Evolutionary conservation across 2,329 filamentous ascomycete genomes (phyloP).

Genomic region (Aspergillus quadrilineatus): DNA sequence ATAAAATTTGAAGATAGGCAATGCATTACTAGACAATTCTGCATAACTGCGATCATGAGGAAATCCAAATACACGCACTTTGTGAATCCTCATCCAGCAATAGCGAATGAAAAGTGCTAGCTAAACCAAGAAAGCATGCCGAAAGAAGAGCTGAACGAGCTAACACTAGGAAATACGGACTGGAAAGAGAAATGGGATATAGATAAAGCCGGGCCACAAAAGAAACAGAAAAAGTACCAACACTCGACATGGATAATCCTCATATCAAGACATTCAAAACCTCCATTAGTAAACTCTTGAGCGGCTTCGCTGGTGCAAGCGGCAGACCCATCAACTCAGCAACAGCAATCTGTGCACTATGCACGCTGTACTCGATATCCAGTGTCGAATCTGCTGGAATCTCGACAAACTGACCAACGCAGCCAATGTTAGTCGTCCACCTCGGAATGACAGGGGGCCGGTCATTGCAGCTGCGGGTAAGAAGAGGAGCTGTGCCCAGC

Average conservation of each 20-base stretch:
- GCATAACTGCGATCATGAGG: too few relatives aligned
- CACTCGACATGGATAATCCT: background rate
- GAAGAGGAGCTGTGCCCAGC: constrained; percentile 39
- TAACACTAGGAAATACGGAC: too few relatives aligned
- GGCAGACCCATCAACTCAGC: constrained; percentile 21
- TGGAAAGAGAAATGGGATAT: too few relatives aligned
- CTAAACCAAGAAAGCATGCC: too few relatives aligned
- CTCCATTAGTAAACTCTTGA: constrained; percentile 8
- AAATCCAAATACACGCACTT: too few relatives aligned
- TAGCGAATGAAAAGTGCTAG: too few relatives aligned
- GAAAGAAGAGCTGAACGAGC: too few relatives aligned
- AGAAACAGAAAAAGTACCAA: too few relatives aligned
- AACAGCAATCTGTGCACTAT: constrained; percentile 37
- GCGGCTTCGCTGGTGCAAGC: constrained; percentile 8
- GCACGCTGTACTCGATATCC: constrained; percentile 41
- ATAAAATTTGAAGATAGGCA: too few relatives aligned
- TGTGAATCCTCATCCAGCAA: too few relatives aligned
- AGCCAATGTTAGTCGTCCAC: constrained; percentile 37
- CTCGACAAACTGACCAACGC: constrained; percentile 46
- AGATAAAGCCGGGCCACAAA: too few relatives aligned
- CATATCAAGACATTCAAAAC: constrained; percentile 8
- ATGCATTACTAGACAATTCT: too few relatives aligned
- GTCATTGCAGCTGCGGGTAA: constrained; percentile 34
- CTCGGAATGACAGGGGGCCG: constrained; percentile 40
- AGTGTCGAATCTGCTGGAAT: constrained; percentile 39